Conservation (phyloP, 805 yeast genomes). For the Lipomyces lipofer region DNA sequence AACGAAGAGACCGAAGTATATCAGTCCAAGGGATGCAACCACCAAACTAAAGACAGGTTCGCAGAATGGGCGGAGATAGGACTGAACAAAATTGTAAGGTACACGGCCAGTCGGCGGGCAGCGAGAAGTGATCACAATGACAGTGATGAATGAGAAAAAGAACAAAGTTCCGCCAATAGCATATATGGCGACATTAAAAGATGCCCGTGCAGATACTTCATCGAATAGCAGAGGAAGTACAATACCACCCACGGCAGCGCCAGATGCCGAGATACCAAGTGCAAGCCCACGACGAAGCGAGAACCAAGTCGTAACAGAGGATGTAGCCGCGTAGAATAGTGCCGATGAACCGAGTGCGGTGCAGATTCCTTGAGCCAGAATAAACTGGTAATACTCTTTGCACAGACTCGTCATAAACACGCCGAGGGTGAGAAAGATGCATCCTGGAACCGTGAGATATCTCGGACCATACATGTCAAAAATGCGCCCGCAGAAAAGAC, state of each 20-base stretch:
- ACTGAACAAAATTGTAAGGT: slow-evolving; percentile 20
- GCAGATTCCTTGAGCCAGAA: slow-evolving; percentile 54
- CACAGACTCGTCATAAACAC: slow-evolving; percentile 41
- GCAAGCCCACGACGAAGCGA: slow-evolving; percentile 47
- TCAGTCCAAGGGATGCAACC: slow-evolving; percentile 33
- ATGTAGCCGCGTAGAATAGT: slow-evolving; percentile 48
- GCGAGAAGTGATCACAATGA: slow-evolving; percentile 34
- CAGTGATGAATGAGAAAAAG: slow-evolving; percentile 34
- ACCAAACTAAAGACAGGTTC: slow-evolving; percentile 36
- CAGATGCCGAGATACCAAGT: slow-evolving; percentile 50
- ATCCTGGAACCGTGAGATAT: slow-evolving; percentile 33
- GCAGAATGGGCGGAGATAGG: slow-evolving; percentile 32
- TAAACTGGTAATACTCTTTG: slow-evolving; percentile 51
- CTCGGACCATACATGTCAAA: slow-evolving; percentile 32
- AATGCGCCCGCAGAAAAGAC: slow-evolving; percentile 26
- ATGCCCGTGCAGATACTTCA: slow-evolving; percentile 38
- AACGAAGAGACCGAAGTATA: slow-evolving; percentile 37
- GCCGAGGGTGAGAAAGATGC: slow-evolving; percentile 33
- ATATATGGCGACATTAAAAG: slow-evolving; percentile 55
- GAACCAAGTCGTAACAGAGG: slow-evolving; percentile 51
- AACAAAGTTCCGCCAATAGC: slow-evolving; percentile 49
- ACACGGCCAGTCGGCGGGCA: slow-evolving; percentile 25
- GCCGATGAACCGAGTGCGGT: slow-evolving; percentile 49
- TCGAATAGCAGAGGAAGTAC: slow-evolving; percentile 46
- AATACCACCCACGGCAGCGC: slow-evolving; percentile 55